These are phyloP conservation scores for Cordyceps cicadae DNA, from an alignment of 2,329 filamentous ascomycete genomes.

Conservation along the genomic window DNA sequence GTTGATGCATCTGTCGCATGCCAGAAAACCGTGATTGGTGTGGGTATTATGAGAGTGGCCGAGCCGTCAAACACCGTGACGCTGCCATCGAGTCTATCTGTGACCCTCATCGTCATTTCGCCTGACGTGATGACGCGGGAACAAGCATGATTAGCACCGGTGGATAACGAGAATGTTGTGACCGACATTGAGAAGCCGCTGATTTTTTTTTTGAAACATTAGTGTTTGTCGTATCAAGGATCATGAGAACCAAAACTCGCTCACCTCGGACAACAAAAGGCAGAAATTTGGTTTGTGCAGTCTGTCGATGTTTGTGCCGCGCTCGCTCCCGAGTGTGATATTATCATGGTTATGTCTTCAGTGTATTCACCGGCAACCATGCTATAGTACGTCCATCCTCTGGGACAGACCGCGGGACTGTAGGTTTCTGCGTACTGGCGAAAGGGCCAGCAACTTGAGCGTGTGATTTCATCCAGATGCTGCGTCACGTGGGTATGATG, in stretches of 20 bases:
- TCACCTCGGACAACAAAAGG: slow-evolving; percentile 7
- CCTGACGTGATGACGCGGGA: neutral
- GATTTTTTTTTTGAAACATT: neutral
- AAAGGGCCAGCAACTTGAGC: neutral
- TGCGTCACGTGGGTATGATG: neutral
- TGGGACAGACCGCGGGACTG: slow-evolving; percentile 8
- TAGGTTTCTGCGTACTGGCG: neutral
- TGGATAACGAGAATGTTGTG: neutral
- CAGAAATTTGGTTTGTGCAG: neutral
- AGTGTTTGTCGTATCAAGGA: neutral
- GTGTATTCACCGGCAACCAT: neutral
- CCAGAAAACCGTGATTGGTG: neutral
- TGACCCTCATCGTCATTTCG: neutral
- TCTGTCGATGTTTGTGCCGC: neutral
- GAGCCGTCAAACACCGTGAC: neutral
- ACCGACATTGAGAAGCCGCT: neutral
- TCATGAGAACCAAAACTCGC: neutral
- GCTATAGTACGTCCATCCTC: slow-evolving; percentile 9
- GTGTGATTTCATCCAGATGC: neutral
- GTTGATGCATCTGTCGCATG: neutral
- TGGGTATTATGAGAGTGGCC: neutral
- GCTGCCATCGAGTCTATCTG: neutral
- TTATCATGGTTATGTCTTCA: neutral
- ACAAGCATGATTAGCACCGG: neutral
- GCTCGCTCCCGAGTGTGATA: neutral